Evolutionary conservation across 768 basidiomycete species (phyloP), one percentile per base, ranked within the genome.

Genomic region (Sarcomyxa edulis): DNA sequence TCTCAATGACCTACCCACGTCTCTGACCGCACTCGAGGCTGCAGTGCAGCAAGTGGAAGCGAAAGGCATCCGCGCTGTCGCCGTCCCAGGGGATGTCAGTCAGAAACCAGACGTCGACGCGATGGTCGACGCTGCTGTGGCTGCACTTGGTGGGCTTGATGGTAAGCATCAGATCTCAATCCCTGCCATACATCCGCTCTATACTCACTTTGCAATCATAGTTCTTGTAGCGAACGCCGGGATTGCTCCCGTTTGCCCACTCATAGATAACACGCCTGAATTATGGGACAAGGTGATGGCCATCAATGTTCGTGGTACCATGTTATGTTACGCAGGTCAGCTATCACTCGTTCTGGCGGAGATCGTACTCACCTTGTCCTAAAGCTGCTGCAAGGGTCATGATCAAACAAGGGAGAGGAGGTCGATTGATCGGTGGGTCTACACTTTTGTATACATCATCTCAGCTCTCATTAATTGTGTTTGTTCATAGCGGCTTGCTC

Each of bases 361-460:
- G 72, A 39, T 78, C 77, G 24, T 57, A 66, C 2, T 79, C 74
- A 59, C 65, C 75, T 43, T 81, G 75, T 49, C 81, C 80, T 30
- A 76, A 80, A 37, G 64, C 78, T 41, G 81, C 79, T 2, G 79
- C 74, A 15, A 60, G 59, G 37, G 71, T 74, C 46, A 83, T 84
- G 82, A 64, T 78, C 7, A 39, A 49, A 7, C 73, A 74, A 55
- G 65, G 69, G 1, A 58, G 55, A 5, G 69, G 75, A n/a, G 75
- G 79, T 1, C 62, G 72, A 12, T 74, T 83, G 42, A 67, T 81
- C 19, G 71, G 80, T 24, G 61, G 62, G 2, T n/a, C n/a, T n/a
- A n/a, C 15, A 14, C 5, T 20, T 8, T 2, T 3, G 6, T 35
- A 9, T 11, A 7, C 20, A 6, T 21, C 14, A 10, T 20, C 18